Base-by-base conservation (phyloP, 23 red algal species). In the Cyanidium caldarium region DNA sequence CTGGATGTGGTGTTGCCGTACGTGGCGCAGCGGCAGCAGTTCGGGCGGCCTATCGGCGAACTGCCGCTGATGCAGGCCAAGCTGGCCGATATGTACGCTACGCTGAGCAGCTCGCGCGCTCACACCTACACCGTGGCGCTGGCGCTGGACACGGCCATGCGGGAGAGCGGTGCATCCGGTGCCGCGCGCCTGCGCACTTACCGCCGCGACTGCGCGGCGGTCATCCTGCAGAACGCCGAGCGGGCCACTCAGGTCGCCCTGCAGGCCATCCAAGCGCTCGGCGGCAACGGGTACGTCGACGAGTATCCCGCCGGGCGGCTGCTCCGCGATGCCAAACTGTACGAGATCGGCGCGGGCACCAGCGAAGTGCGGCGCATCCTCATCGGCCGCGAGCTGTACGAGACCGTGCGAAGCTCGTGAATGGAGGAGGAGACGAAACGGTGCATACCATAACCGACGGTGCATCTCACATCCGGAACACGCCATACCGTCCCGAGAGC, bases 271-370 rank as follows among this genome's bases (percentile, higher is more conserved):
- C 82, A 86, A 44, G 42, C 38, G 20, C 77, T 72, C 10, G 77
- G 77, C 40, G 68, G 58, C 19, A 72, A 72, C 76, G 76, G 82
- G 12, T 86, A 86, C 66, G 39, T 65, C 65, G 34, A 42, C 57
- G 82, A 86, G n/a, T 86, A 79, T 38, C 76, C 76, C 15, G 46
- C 68, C 16, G 82, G 75, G 14, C 76, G 82, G 23, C 44, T 86
- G 28, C n/a, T 72, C 13, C 42, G 76, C n/a, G 82, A 86, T 73
- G 82, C 82, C 1, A 86, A 86, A 42, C 44, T 86, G 15, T 86
- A 72, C 42, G 68, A 72, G 2, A 86, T 86, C 35, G 82, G 82
- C 35, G 82, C 73, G 42, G 82, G 82, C 36, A 86, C 82, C 29
- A 65, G 42, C 35, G 82, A 86, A 37, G 72, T 86, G 13, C 67